Base-by-base conservation (phyloP, 176 grass and related monocot species). In the Bonia amplexicaulis region DNA sequence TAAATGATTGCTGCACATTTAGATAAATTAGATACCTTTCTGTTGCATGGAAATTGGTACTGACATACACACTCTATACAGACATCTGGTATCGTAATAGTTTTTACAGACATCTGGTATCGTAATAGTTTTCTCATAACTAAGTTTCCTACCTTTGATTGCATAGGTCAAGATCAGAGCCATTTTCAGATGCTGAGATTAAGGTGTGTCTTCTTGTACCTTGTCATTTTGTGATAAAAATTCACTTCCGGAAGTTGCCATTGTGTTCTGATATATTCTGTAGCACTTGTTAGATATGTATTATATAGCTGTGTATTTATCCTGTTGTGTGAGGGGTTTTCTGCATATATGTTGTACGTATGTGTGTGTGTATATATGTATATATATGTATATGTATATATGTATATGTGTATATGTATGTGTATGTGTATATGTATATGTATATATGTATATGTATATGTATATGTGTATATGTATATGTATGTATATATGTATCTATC, bases 171-270 rank as follows among this genome's bases (percentile, higher is more conserved):
- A 97, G 85, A 65, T 54, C 85, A 71, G 62, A 84, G 33, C 88
- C 94, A 31, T 97, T 92, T 85, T 92, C 88, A n/a, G 94, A 97
- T 94, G 76, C 76, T 65, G 94, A 97, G 58, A 94, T 97, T 58
- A 97, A 97, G 92, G 94, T 97, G 67, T 19, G 41, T 19, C 33
- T 93, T 88, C 46, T 70, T 74, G 33, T 78, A 42, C 40, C 52
- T 66, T 20, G 35, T 84, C 13, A 71, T 81, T 84, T 77, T 59
- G 4, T 74, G 11, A 11, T 33, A 73, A 17, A 77, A 74, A 80
- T 1, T 67, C 23, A 70, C 52, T 52, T 17, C 48, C 17, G 3
- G 31, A 83, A 49, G 19, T 35, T 91, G 11, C 5, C 16, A 59
- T 10, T 23, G 4, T 77, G 11, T 80, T 71, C 54, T 78, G 8